These are phyloP conservation scores for Pseudogymnoascus sp. DNA, from an alignment of 2,329 filamentous ascomycete species.

Conservation along the genomic window DNA sequence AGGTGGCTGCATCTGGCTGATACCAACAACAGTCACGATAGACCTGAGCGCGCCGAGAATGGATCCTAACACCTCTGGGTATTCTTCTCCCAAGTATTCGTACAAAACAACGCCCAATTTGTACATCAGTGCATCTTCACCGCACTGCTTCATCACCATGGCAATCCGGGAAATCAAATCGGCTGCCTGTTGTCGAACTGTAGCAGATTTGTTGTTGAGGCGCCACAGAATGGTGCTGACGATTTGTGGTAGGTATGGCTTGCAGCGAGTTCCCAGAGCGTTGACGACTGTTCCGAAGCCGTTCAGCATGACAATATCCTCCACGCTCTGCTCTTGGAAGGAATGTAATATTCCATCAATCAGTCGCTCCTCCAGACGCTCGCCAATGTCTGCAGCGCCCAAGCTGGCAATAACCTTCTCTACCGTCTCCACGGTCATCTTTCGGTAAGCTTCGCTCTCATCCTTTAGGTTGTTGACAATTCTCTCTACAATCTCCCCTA, in stretches of 20 bases:
- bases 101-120: slow-evolving; percentile 93
- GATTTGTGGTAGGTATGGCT: slow-evolving; percentile 94
- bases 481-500: slow-evolving; percentile 86
- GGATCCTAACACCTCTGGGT: slow-evolving; percentile 93
- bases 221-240: slow-evolving; percentile 95
- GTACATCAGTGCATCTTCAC: slow-evolving; percentile 90
- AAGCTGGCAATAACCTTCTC: slow-evolving; percentile 93
- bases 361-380: slow-evolving; percentile 84
- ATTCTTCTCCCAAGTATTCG: slow-evolving; percentile 97
- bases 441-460: slow-evolving; percentile 94
- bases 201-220: slow-evolving; percentile 95
- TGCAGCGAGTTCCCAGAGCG: slow-evolving; percentile 85
- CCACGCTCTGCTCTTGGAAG: slow-evolving; percentile 96
- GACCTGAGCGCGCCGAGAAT: slow-evolving; percentile 91
- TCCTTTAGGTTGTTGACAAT: slow-evolving; percentile 96
- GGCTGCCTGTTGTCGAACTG: slow-evolving; percentile 92
- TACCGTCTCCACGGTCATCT: slow-evolving; percentile 98
- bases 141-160: slow-evolving; percentile 98
- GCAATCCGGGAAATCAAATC: slow-evolving; percentile 95
- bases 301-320: slow-evolving; percentile 93
- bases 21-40: slow-evolving; percentile 96
- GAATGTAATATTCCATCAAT: slow-evolving; percentile 93
- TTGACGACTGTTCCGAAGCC: slow-evolving; percentile 98
- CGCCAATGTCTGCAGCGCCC: slow-evolving; percentile 88
- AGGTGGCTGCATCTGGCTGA: slow-evolving; percentile 95